Percentiles rank a stretch among this genome's conserved stretches.
phyloP scores from a whole-genome alignment of 805 yeast genomes.

The Ogataea ganodermae region DNA sequence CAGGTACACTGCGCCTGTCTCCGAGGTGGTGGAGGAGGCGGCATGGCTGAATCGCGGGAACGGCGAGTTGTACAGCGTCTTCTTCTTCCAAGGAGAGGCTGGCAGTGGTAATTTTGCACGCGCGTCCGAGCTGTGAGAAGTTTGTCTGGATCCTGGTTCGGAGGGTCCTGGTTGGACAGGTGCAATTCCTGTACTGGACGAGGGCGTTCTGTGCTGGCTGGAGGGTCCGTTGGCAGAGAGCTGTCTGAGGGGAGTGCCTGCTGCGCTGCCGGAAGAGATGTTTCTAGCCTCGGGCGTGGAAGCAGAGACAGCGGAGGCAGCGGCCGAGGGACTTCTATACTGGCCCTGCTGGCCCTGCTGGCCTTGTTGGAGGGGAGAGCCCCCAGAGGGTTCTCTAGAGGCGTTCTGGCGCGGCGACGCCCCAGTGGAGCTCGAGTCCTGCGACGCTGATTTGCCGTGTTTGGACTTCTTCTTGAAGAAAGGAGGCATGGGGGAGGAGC shows the following conservation, averaged over 20 bases:
- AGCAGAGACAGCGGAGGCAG: constrained; percentile 2
- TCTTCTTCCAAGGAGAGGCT: constrained; percentile 65
- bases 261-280: constrained; percentile 6
- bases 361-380: constrained; percentile 4
- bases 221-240: constrained; percentile 9
- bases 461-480: constrained; percentile 29
- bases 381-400: constrained; percentile 8
- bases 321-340: constrained; percentile 1
- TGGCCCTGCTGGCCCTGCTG: constrained; percentile 11
- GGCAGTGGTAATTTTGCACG: too few relatives aligned
- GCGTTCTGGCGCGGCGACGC: constrained; percentile 15
- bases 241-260: constrained; percentile 13
- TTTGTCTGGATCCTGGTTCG: not conserved
- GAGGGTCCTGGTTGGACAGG: too few relatives aligned
- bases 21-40: constrained; percentile 72
- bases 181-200: too few relatives aligned
- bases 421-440: constrained; percentile 15
- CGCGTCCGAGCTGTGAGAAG: constrained; percentile 3
- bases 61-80: constrained; percentile 71
- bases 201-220: constrained; percentile 3
- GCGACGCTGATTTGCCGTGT: constrained; percentile 17
- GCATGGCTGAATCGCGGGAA: constrained; percentile 96
- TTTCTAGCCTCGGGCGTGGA: constrained; percentile 9
- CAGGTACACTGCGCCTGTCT: constrained; percentile 76
- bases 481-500: constrained; percentile 19